A percentile compares a stretch with the other conserved stretches of the same genome.
phyloP scores from a whole-genome alignment of 2,329 filamentous ascomycete genomes.

The Penicillium sp. region DNA sequence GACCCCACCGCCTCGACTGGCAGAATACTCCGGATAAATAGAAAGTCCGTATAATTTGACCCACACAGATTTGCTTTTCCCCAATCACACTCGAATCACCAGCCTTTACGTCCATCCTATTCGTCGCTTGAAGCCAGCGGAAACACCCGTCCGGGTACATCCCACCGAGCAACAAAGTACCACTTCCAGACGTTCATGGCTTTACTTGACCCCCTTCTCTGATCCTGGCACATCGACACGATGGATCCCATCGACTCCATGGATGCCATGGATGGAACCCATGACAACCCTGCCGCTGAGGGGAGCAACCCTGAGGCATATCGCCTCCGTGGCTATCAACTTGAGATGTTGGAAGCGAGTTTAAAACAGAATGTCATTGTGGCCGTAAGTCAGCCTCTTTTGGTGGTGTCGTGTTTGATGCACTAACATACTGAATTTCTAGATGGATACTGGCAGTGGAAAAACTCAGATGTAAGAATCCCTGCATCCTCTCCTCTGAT shows the following conservation, averaged over 20 bases:
- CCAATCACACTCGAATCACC: background rate
- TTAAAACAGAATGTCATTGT: slow-evolving; percentile 70
- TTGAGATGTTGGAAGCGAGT: slow-evolving; percentile 73
- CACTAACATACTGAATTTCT: background rate
- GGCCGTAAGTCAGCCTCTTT: slow-evolving; percentile 49
- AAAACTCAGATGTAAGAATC: slow-evolving; percentile 69
- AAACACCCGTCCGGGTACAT: background rate
- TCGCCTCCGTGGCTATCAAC: slow-evolving; percentile 62
- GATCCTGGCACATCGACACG: background rate
- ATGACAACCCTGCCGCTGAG: background rate
- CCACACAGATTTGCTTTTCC: background rate
- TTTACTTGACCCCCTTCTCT: background rate
- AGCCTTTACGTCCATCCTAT: background rate
- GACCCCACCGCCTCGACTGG: background rate
- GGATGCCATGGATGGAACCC: slow-evolving; percentile 6
- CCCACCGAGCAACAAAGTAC: background rate
- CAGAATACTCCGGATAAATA: background rate
- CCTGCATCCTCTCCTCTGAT: background rate
- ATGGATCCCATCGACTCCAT: background rate
- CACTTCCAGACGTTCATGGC: background rate
- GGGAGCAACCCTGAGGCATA: slow-evolving; percentile 14
- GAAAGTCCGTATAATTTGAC: background rate
- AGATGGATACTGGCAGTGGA: slow-evolving; percentile 80
- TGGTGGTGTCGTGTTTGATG: background rate
- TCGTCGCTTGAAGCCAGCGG: background rate